Percentiles rank a stretch among this genome's conserved stretches.
Conservation (phyloP, 768 basidiomycete genomes). For the Panus rudis region DNA sequence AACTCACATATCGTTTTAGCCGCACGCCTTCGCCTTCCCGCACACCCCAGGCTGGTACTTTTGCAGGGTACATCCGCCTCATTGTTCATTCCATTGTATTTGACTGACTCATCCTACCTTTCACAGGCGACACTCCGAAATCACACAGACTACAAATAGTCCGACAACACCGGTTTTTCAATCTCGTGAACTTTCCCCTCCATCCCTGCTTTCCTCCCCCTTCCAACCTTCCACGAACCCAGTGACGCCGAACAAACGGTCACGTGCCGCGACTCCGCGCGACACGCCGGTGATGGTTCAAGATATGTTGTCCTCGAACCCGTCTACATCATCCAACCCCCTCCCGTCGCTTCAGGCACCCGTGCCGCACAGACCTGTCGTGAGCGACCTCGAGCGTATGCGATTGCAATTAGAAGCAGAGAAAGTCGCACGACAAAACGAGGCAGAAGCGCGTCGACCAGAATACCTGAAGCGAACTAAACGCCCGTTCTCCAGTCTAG, state of each 20-base stretch:
- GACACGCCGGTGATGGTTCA: slow-evolving; percentile 12
- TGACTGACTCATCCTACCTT: slow-evolving; percentile 2
- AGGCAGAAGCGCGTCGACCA: slow-evolving; percentile 58
- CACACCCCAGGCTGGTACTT: slow-evolving; percentile 2
- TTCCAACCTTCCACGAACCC: slow-evolving; percentile 21
- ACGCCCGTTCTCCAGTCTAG: slow-evolving; percentile 37
- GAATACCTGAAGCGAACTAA: slow-evolving; percentile 65
- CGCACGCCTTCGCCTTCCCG: slow-evolving; percentile 8
- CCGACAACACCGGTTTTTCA: slow-evolving; percentile 8
- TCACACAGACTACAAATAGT: no score
- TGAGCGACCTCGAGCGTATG: slow-evolving; percentile 56
- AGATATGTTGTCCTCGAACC: slow-evolving; percentile 10
- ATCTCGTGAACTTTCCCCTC: slow-evolving; percentile 17
- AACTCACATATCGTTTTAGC: no score
- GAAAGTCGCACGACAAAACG: slow-evolving; percentile 39
- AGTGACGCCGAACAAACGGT: slow-evolving; percentile 9
- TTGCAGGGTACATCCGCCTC: slow-evolving; percentile 3
- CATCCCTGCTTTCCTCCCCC: slow-evolving; percentile 24
- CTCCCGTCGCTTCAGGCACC: slow-evolving; percentile 23
- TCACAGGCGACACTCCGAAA: slow-evolving; percentile 7
- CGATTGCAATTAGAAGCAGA: slow-evolving; percentile 47
- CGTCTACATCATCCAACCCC: slow-evolving; percentile 14
- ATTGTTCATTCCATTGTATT: neutral
- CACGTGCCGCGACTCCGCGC: slow-evolving; percentile 7
- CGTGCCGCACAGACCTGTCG: slow-evolving; percentile 25